Evolutionary conservation across 495 filamentous ascomycete species (phyloP), one percentile per base, ranked within the genome.

Genomic region (Aspergillus campestris): DNA sequence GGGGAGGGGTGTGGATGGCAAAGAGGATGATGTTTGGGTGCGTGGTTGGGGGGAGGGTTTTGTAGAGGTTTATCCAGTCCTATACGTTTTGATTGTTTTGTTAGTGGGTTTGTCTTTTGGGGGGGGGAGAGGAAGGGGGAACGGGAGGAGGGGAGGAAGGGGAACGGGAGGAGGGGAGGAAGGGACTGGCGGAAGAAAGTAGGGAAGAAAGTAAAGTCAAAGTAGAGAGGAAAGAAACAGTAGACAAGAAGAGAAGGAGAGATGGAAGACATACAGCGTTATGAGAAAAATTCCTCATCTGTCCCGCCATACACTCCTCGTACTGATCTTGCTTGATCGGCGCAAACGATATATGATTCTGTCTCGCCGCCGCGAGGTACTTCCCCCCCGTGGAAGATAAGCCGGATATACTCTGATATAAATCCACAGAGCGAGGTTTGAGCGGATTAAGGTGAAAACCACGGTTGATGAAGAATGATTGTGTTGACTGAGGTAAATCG

Each of bases 11-110:
- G 27, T 70, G 62, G 40, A 69, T 72, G 2, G 70, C 73, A 2
- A 59, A 55, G 69, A 77, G 72, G 27, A 75, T 61, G 38, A 66
- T 65, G 10, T 60, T 54, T 0, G 72, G 70, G 55, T 70, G 59
- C 13, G 66, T 44, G 1, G 40, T 50, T 0, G 69, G 67, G 34
- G 70, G 52, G 3, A 75, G 57, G n/a, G 28, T 40, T 24, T 65
- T 52, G 44, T 69, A 77, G n/a, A 61, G 62, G 36, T 67, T 50
- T 6, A 77, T 66, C 73, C 73, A 77, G 42, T 56, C 57, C 72
- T 76, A n/a, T n/a, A n/a, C n/a, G n/a, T n/a, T n/a, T n/a, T n/a
- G n/a, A n/a, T n/a, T n/a, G n/a, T n/a, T n/a, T n/a, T n/a, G n/a
- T n/a, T n/a, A n/a, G n/a, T n/a, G n/a, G n/a, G n/a, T n/a, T n/a